A percentile compares a stretch with the other conserved stretches of the same genome.
These are phyloP conservation scores for Elongisporangium anandrum DNA, from an alignment of 352 stramenopile genomes.

Conservation along the genomic window DNA sequence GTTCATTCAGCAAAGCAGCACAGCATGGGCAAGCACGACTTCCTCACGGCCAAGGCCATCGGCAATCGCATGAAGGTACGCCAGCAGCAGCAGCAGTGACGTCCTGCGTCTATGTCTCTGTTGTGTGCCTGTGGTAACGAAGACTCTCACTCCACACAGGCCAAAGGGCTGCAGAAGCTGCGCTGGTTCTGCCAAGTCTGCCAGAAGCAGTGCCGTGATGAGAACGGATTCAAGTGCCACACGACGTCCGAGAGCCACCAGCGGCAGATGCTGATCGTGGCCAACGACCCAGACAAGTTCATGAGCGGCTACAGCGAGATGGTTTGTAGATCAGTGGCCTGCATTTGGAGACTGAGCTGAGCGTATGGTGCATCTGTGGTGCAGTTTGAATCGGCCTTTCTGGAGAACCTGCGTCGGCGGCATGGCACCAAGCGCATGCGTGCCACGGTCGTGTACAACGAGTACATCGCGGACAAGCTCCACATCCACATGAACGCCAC, in stretches of 20 bases:
- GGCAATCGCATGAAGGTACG: conserved; percentile 83
- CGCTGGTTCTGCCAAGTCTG: conserved; percentile 99
- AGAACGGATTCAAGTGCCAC: conserved; percentile 99
- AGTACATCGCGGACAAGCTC: conserved; percentile 98
- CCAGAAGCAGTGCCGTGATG: conserved; percentile 99
- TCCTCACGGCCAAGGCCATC: conserved; percentile 84
- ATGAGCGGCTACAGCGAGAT: conserved; percentile 89
- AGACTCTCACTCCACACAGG: conserved; percentile 26
- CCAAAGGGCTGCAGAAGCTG: conserved; percentile 97
- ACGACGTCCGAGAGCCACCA: conserved; percentile 96
- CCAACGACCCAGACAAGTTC: conserved; percentile 93
- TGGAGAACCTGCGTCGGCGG: conserved; percentile 92
- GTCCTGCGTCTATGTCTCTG: no score
- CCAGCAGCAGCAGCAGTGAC: neutral
- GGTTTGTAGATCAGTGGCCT: conserved; percentile 10
- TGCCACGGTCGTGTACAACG: conserved; percentile 98
- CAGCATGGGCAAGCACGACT: conserved; percentile 80
- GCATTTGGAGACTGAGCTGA: no score
- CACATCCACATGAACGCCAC: conserved; percentile 99
- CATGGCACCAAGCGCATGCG: conserved; percentile 96
- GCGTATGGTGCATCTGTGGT: neutral
- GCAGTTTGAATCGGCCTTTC: conserved; percentile 94
- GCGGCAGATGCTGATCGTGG: conserved; percentile 98
- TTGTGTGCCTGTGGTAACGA: neutral
- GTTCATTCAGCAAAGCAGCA: neutral